phyloP scores from a whole-genome alignment of 192 early-diverging fungal species.

The Linderina pennispora region DNA sequence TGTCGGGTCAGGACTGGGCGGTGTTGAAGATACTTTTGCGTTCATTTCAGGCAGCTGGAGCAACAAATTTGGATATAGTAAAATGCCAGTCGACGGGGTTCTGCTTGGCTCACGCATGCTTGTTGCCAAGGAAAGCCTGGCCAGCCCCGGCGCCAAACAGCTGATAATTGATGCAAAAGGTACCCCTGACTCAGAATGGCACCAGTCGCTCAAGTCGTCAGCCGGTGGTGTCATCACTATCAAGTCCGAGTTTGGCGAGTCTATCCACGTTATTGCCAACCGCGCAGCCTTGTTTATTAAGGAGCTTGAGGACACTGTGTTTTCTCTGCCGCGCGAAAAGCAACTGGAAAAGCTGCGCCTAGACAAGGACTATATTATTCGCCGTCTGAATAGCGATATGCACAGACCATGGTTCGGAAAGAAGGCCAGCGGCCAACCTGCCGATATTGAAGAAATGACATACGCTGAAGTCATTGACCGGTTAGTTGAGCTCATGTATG shows the following conservation, averaged over 20 bases:
- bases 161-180: conserved; percentile 79
- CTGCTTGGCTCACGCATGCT: conserved; percentile 88
- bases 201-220: conserved; percentile 73
- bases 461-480: conserved; percentile 80
- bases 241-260: conserved; percentile 75
- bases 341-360: conserved; percentile 60
- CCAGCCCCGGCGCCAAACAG: conserved; percentile 70
- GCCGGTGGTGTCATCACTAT: conserved; percentile 85
- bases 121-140: conserved; percentile 75
- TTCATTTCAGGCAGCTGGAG: conserved; percentile 90
- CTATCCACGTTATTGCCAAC: conserved; percentile 90
- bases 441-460: conserved; percentile 87
- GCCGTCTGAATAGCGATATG: conserved; percentile 80
- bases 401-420: conserved; percentile 96
- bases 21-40: conserved; percentile 72
- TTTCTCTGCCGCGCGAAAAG: conserved; percentile 79
- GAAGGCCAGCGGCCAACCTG: conserved; percentile 62
- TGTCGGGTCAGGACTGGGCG: conserved; percentile 87
- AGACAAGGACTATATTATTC: conserved; percentile 82
- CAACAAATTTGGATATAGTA: conserved; percentile 63
- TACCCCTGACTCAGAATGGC: conserved; percentile 66
- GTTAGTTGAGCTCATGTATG: conserved; percentile 72
- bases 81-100: conserved; percentile 93
- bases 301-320: conserved; percentile 82
- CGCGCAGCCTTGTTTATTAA: conserved; percentile 84